Evolutionary conservation across 495 filamentous ascomycete genomes (phyloP).

Genomic region (Penicillium malachiteum): DNA sequence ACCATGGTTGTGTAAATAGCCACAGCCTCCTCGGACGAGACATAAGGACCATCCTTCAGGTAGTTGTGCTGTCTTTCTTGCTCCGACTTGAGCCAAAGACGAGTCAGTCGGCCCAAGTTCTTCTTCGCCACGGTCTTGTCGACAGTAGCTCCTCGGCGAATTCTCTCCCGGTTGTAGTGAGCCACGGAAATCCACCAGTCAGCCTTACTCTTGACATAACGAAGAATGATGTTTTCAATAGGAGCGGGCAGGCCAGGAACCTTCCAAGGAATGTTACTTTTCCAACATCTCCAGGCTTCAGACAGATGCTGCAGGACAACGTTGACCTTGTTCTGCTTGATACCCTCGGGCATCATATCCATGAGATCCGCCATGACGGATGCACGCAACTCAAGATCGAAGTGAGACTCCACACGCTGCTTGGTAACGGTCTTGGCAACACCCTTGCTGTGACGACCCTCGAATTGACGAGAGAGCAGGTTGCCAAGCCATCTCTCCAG

Average conservation of each 20-base stretch:
- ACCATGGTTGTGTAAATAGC: slow-evolving; percentile 99
- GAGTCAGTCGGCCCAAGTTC: slow-evolving; percentile 91
- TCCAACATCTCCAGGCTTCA: slow-evolving; percentile 99
- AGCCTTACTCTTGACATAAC: slow-evolving; percentile 98
- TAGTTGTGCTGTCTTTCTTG: slow-evolving; percentile 99
- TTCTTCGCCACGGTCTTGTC: slow-evolving; percentile 99
- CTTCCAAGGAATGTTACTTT: slow-evolving; percentile 99
- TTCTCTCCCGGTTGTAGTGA: slow-evolving; percentile 97
- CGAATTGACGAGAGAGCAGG: slow-evolving; percentile 93
- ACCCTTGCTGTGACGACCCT: slow-evolving; percentile 98
- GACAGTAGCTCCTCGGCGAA: slow-evolving; percentile 91
- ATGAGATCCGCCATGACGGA: slow-evolving; percentile 99
- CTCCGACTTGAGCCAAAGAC: slow-evolving; percentile 97
- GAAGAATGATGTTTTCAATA: slow-evolving; percentile 97
- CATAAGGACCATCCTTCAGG: slow-evolving; percentile 98
- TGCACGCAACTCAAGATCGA: slow-evolving; percentile 94
- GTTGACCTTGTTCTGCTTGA: slow-evolving; percentile 99
- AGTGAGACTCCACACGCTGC: slow-evolving; percentile 98
- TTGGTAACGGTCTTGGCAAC: slow-evolving; percentile 99
- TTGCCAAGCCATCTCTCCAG: slow-evolving; percentile 98
- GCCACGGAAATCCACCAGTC: slow-evolving; percentile 99
- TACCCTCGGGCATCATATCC: slow-evolving; percentile 99
- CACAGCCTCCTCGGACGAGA: slow-evolving; percentile 96
- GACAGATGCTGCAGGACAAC: slow-evolving; percentile 96
- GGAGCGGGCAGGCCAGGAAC: slow-evolving; percentile 93